These are phyloP conservation scores for Corymbia maculata DNA, from an alignment of 345 rosid species.

Conservation along the genomic window DNA sequence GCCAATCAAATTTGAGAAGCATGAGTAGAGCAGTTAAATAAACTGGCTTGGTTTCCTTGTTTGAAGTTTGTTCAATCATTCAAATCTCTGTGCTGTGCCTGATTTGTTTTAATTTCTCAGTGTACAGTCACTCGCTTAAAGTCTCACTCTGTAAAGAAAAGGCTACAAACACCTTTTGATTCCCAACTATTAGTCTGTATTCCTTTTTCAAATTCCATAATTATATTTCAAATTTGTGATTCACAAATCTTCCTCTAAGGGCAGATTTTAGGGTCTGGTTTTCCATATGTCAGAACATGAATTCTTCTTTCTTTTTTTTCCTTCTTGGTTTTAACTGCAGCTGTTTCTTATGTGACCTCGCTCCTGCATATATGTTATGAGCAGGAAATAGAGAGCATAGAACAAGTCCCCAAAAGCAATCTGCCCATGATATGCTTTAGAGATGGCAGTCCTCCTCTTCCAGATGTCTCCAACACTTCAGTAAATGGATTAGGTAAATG, in stretches of 20 bases:
- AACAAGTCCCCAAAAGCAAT: conserved; percentile 34
- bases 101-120: background rate
- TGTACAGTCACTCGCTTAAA: background rate
- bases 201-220: background rate
- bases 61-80: background rate
- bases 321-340: background rate
- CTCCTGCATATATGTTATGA: background rate
- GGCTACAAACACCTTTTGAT: background rate
- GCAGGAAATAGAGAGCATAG: conserved; percentile 39
- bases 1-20: background rate
- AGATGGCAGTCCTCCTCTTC: conserved; percentile 93
- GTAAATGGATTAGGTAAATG: conserved; percentile 45
- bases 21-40: background rate
- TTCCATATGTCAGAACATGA: background rate
- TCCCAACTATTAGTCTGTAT: background rate
- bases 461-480: conserved; percentile 52
- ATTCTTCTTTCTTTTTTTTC: background rate
- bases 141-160: background rate
- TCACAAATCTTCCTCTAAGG: background rate
- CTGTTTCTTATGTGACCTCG: background rate
- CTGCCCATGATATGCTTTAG: conserved; percentile 81
- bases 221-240: background rate
- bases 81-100: background rate
- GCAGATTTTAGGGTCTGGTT: background rate
- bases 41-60: background rate